Evolutionary conservation across 768 basidiomycete genomes (phyloP), one percentile per base, ranked within the genome.

Genomic region (Pleurotus sapidus): DNA sequence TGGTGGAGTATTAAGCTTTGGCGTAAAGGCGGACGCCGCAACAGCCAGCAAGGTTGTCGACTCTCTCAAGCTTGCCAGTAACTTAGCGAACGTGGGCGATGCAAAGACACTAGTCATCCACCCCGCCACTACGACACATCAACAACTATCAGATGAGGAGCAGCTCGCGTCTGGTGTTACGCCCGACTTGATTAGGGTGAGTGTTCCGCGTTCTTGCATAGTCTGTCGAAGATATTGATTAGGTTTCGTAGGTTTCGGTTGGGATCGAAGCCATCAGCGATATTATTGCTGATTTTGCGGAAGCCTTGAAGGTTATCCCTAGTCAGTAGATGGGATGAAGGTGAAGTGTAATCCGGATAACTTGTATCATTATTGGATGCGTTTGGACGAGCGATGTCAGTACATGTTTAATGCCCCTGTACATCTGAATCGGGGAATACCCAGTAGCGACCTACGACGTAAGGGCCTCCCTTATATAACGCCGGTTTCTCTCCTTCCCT

Each of bases 81-180:
- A 90, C 64, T 76, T 91, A 6, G 88, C 87, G 11, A 91, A 91
- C 63, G 86, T 90, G 23, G 82, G 84, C 25, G 86, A 88, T 59
- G 84, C 87, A n/a, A 91, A 92, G 72, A 90, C 87, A 5, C 79
- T 93, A 14, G 86, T 89, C 40, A 89, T 92, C 57, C 87, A 89
- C 64, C 89, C 91, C 1, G 87, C 85, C 4, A 80, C 82, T 20
- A 91, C 91, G 23, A 93, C 91, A 0, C 91, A 93, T 64, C 75
- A 83, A 39, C 89, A 91, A 68, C 74, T 91, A 47, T 77, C 75
- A 0, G 73, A 70, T 18, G 82, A 78, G 55, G 90, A 92, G 66
- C 84, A 84, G 63, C 58, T 77, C 7, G 72, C 77, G 4, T 77
- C 84, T n/a, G 91, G 91, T 6, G 88, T 91, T 8, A 86, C 87